These are phyloP conservation scores for Umbilicus rupestris DNA, from an alignment of 164 flowering plant species.

Conservation along the genomic window DNA sequence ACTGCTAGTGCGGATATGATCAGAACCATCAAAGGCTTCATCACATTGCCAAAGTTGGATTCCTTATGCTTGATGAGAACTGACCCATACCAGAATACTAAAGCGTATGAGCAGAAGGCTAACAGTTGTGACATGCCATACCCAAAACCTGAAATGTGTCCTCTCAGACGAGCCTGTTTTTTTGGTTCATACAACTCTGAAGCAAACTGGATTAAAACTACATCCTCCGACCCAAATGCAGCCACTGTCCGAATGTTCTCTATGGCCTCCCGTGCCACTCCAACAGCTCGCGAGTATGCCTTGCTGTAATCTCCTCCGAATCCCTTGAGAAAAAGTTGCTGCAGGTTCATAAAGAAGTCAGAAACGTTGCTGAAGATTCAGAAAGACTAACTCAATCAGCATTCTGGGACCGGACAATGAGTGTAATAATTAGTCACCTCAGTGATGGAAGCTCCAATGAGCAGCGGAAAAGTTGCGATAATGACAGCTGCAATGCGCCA, in stretches of 20 bases:
- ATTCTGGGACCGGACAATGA: no score
- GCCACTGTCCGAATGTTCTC: slow-evolving; percentile 67
- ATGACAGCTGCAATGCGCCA: slow-evolving; percentile 68
- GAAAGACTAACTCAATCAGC: no score
- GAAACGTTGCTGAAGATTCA: not conserved
- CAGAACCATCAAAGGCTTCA: slow-evolving; percentile 64
- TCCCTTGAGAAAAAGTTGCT: slow-evolving; percentile 70
- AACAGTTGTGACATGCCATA: slow-evolving; percentile 58
- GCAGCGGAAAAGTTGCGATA: slow-evolving; percentile 55
- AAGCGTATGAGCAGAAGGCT: slow-evolving; percentile 52
- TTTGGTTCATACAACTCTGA: slow-evolving; percentile 34
- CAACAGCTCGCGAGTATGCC: slow-evolving; percentile 43
- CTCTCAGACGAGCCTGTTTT: slow-evolving; percentile 42
- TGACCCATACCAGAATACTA: slow-evolving; percentile 77
- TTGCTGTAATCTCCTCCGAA: slow-evolving; percentile 58
- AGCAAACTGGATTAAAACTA: slow-evolving; percentile 32
- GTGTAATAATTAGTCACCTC: slow-evolving; percentile 30
- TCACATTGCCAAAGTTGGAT: slow-evolving; percentile 51
- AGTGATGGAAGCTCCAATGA: slow-evolving; percentile 52
- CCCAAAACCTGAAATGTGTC: slow-evolving; percentile 65
- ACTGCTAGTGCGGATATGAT: slow-evolving; percentile 51
- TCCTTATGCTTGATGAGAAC: slow-evolving; percentile 31
- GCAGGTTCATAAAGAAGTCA: slow-evolving; percentile 16
- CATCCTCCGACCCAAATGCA: slow-evolving; percentile 63
- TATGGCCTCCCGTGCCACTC: slow-evolving; percentile 71